Conservation (phyloP, 2,329 filamentous ascomycete species). For the Phoma sp. region DNA sequence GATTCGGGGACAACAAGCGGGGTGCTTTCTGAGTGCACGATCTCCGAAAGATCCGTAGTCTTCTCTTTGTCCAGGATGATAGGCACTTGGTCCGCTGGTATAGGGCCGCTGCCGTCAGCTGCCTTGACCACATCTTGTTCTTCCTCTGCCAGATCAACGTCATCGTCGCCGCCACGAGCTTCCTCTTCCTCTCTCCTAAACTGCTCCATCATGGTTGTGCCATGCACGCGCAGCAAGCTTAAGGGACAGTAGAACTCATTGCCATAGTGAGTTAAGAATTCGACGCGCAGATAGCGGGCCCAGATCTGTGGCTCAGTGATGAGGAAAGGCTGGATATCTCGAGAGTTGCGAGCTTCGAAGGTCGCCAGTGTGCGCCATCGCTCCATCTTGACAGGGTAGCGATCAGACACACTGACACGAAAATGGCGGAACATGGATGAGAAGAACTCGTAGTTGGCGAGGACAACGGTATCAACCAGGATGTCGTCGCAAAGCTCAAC, state of each 20-base stretch:
- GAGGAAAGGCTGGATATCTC: conserved; percentile 92
- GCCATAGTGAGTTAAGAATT: conserved; percentile 91
- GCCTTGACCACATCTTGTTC: conserved; percentile 48
- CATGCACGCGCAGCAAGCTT: conserved; percentile 88
- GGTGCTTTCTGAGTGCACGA: background rate
- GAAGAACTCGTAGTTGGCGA: conserved; percentile 99
- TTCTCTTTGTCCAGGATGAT: conserved; percentile 22
- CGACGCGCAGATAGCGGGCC: conserved; percentile 89
- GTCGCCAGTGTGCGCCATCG: conserved; percentile 89
- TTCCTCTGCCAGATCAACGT: conserved; percentile 64
- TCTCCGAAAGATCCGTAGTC: background rate
- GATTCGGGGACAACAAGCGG: conserved; percentile 4
- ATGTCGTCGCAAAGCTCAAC: conserved; percentile 89
- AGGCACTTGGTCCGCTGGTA: conserved; percentile 28
- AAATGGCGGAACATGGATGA: conserved; percentile 95
- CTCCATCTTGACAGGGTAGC: conserved; percentile 89
- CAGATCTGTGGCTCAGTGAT: conserved; percentile 95
- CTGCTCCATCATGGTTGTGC: conserved; percentile 92
- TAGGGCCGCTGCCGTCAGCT: conserved; percentile 35
- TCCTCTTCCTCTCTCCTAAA: conserved; percentile 84
- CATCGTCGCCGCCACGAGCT: conserved; percentile 62
- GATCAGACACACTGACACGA: conserved; percentile 88
- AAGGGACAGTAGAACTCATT: conserved; percentile 97
- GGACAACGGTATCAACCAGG: conserved; percentile 91
- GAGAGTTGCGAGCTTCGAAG: conserved; percentile 89